Conservation (phyloP, 2,329 filamentous ascomycete species). For the Cercospora berteroae region DNA sequence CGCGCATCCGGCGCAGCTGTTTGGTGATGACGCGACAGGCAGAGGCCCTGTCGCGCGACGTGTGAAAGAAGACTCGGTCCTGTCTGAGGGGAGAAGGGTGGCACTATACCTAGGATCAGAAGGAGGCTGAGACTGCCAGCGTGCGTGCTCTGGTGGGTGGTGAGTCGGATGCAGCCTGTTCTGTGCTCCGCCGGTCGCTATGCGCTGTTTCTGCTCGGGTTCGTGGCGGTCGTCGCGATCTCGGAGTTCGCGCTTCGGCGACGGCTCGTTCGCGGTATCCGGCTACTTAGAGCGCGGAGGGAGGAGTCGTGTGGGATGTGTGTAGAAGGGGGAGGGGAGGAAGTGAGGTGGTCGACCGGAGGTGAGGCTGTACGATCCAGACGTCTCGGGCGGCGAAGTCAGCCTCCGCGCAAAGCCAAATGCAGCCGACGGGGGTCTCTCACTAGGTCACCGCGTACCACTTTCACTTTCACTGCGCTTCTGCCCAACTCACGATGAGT, state of each 20-base stretch:
- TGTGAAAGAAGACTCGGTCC: not conserved
- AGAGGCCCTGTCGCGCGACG: not conserved
- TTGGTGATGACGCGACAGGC: not conserved
- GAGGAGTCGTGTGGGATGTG: slow-evolving; percentile 1
- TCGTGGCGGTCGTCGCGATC: slow-evolving; percentile 7
- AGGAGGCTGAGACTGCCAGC: slow-evolving; percentile 22
- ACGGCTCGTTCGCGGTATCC: slow-evolving; percentile 13
- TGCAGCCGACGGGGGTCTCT: not conserved
- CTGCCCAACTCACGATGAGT: not conserved
- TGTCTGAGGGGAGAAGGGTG: not conserved
- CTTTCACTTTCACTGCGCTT: not conserved
- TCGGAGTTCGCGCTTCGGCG: slow-evolving; percentile 11
- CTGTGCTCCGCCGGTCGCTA: slow-evolving; percentile 3
- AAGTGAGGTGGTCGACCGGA: not conserved
- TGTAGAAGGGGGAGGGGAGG: not conserved
- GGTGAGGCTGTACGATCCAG: slow-evolving; percentile 1
- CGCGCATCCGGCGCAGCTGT: not conserved
- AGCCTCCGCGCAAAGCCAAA: slow-evolving; percentile 3
- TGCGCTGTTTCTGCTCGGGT: not conserved
- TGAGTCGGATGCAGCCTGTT: slow-evolving; percentile 15
- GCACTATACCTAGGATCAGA: slow-evolving; percentile 21
- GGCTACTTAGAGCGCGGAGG: slow-evolving; percentile 17
- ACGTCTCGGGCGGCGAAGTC: not conserved
- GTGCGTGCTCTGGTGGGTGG: slow-evolving; percentile 12
- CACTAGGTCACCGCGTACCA: not conserved